Conservation (phyloP, 2,329 filamentous ascomycete genomes). For the Exophiala mesophila region DNA sequence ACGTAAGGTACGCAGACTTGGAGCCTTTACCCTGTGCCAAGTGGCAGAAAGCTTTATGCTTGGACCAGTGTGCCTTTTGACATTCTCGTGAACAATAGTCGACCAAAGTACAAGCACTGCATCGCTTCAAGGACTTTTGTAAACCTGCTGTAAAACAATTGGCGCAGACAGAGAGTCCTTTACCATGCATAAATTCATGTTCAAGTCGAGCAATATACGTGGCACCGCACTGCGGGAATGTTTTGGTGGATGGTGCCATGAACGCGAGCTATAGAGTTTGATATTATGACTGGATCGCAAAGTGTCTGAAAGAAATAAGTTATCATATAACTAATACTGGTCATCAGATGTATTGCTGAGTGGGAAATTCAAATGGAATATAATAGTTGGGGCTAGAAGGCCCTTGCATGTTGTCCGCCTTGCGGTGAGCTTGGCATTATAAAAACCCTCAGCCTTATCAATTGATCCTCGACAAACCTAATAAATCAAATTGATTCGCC, state of each 20-base stretch:
- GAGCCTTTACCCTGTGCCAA: conserved; percentile 25
- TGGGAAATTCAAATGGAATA: too few relatives aligned
- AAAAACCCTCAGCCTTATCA: too few relatives aligned
- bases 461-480: too few relatives aligned
- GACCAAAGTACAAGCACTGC: conserved; percentile 23
- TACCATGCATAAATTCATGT: conserved; percentile 25
- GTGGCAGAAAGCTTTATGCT: conserved; percentile 27
- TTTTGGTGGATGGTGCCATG: conserved; percentile 14
- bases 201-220: conserved; percentile 23
- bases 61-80: conserved; percentile 29
- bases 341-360: too few relatives aligned
- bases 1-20: conserved; percentile 25
- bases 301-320: too few relatives aligned
- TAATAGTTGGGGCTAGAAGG: too few relatives aligned
- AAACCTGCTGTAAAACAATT: conserved; percentile 26
- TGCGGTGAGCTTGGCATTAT: too few relatives aligned
- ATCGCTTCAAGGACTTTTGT: conserved; percentile 24
- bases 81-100: conserved; percentile 28
- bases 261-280: too few relatives aligned
- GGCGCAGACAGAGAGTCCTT: conserved; percentile 24
- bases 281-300: too few relatives aligned
- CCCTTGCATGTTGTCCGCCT: too few relatives aligned
- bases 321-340: too few relatives aligned
- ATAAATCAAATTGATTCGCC: too few relatives aligned
- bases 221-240: conserved; percentile 20